Percentiles rank a stretch among this genome's conserved stretches.
These are phyloP conservation scores for Exobasidium rhododendri DNA, from an alignment of 1,284 basidiomycete species.

Conservation along the genomic window DNA sequence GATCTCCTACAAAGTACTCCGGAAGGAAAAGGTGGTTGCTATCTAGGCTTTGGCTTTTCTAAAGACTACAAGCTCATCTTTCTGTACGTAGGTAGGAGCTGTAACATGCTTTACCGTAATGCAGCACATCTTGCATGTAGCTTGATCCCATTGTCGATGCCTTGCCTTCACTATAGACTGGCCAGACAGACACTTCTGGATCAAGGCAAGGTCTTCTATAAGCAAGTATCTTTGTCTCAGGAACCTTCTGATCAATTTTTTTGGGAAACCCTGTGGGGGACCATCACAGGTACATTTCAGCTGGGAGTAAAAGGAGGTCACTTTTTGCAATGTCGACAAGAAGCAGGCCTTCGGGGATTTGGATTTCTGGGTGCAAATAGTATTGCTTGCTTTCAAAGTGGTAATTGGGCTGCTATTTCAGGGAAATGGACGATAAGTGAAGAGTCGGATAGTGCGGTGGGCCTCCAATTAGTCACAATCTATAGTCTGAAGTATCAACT, in stretches of 20 bases:
- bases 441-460: background rate
- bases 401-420: background rate
- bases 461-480: background rate
- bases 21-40: background rate
- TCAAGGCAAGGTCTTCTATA: background rate
- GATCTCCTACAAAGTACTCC: background rate
- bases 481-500: background rate
- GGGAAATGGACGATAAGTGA: background rate
- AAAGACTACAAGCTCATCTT: background rate
- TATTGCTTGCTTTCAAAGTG: background rate
- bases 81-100: background rate
- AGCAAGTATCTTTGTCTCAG: background rate
- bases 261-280: background rate
- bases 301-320: background rate
- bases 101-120: background rate
- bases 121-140: background rate
- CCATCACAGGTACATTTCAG: background rate
- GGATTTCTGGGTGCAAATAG: background rate
- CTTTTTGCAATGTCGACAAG: background rate
- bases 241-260: background rate
- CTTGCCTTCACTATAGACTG: background rate
- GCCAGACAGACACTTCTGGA: background rate
- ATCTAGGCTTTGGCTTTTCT: background rate
- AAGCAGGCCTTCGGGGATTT: background rate
- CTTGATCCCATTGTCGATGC: background rate